Evolutionary conservation across 192 early-diverging fungal species (phyloP), one percentile per base, ranked within the genome.

Genomic region (Entomortierella beljakovae): DNA sequence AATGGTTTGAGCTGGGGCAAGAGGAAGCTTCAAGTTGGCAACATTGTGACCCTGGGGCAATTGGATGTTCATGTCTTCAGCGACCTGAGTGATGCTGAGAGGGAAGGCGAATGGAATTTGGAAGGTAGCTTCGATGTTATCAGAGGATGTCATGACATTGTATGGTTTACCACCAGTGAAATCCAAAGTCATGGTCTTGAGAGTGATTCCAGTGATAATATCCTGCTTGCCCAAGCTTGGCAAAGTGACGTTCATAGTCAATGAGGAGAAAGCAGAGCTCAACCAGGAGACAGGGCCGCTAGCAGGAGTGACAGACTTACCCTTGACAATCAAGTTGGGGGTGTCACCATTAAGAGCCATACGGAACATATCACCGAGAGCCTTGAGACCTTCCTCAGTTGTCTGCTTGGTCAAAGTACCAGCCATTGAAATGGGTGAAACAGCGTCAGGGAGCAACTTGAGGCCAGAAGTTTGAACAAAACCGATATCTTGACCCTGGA

Each of bases 31-130:
- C 37, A 84, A 61, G 38, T 49, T 79, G 23, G 82, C 82, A 22
- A 84, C 66, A 11, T 62, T 64, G 38, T 22, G 64, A 5, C 64
- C 67, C 35, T 76, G 58, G 28, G 71, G 73, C 68, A 76, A 62
- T 9, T 79, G 75, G 20, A 89, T 73, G 59, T 82, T 85, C 18
- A 89, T 83, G 46, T 86, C 74, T 51, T 87, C 83, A 58, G 84
- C 73, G 20, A 87, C 85, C 55, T 87, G 61, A 50, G 83, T 84
- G 61, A 91, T 87, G 32, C 67, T 81, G 31, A 91, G 67, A 37
- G 84, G 74, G 61, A 91, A 91, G 46, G 85, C 72, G 61, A 91
- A 91, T 6, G 90, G 90, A 51, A 91, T 88, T 18, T 82, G 54
- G 81, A 86, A 87, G 2, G 64, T 70, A 18, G 87, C 87, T 28